Conservation (phyloP, 2,329 filamentous ascomycete species). For the Niveomyces coronatus region DNA sequence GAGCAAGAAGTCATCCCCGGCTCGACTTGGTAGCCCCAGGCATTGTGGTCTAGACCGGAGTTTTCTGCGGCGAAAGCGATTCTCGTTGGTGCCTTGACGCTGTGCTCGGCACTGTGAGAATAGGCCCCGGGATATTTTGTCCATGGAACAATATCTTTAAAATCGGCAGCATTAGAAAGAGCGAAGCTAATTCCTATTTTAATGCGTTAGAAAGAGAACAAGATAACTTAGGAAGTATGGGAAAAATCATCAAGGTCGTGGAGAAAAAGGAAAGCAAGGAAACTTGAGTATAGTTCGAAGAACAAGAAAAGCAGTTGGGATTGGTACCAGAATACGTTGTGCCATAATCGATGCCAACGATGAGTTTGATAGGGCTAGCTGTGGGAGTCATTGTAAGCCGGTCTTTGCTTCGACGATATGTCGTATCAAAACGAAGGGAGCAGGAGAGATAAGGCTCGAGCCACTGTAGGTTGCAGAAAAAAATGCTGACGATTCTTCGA, state of each 20-base stretch:
- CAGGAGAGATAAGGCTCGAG: too few species aligned
- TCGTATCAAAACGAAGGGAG: too few species aligned
- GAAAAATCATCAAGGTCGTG: background rate
- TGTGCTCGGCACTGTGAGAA: slow-evolving; percentile 11
- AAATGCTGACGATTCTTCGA: too few species aligned
- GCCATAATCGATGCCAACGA: slow-evolving; percentile 12
- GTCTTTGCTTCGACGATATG: too few species aligned
- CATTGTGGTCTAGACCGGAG: background rate
- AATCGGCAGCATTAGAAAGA: slow-evolving; percentile 11
- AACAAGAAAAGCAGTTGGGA: too few species aligned
- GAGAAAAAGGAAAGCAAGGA: background rate
- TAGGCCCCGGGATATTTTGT: slow-evolving; percentile 13
- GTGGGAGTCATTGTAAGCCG: background rate
- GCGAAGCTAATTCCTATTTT: slow-evolving; percentile 12
- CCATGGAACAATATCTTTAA: slow-evolving; percentile 13
- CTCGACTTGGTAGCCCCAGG: slow-evolving; percentile 3
- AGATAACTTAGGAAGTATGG: too few species aligned
- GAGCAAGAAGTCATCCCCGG: background rate
- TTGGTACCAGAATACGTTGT: slow-evolving; percentile 15
- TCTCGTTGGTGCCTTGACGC: slow-evolving; percentile 12
- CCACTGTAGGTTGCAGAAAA: too few species aligned
- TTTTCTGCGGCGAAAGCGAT: slow-evolving; percentile 13
- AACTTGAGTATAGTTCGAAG: too few species aligned
- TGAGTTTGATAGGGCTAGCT: background rate
- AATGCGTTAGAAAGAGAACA: background rate